These are phyloP conservation scores for Coemansia sp. DNA, from an alignment of 192 early-diverging fungal genomes.

Conservation along the genomic window DNA sequence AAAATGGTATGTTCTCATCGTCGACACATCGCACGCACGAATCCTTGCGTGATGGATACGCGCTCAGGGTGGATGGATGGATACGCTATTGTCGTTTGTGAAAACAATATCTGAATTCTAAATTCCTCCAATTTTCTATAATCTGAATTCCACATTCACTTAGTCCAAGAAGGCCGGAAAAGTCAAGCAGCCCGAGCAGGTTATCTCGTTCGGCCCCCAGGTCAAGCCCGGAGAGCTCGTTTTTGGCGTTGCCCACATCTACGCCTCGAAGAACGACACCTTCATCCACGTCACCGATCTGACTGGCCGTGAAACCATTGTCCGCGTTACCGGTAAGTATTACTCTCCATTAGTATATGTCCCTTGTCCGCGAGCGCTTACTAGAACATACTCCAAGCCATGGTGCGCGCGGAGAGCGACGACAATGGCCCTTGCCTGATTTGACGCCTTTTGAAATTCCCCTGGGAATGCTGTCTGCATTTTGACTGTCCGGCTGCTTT, in stretches of 20 bases:
- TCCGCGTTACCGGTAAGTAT: slow-evolving; percentile 92
- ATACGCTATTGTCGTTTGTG: not conserved
- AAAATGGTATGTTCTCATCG: slow-evolving; percentile 11
- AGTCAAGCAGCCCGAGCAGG: slow-evolving; percentile 77
- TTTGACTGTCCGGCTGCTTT: slow-evolving; percentile 4
- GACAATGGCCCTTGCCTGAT: not conserved
- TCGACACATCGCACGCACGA: not conserved
- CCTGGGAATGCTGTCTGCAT: slow-evolving; percentile 44
- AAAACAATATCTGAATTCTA: not conserved
- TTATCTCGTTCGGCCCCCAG: slow-evolving; percentile 94
- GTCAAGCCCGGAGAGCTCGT: slow-evolving; percentile 97
- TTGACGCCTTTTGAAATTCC: slow-evolving; percentile 50
- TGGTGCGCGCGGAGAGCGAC: slow-evolving; percentile 13
- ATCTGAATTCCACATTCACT: not conserved
- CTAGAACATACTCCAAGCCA: not conserved
- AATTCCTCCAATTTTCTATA: not conserved
- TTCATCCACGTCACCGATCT: slow-evolving; percentile 99
- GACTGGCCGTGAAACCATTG: slow-evolving; percentile 98
- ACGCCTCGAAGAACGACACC: slow-evolving; percentile 99
- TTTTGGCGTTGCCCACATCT: slow-evolving; percentile 99
- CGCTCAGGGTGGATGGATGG: slow-evolving; percentile 1
- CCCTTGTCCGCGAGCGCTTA: slow-evolving; percentile 8
- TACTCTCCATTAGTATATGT: not conserved
- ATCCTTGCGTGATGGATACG: not conserved
- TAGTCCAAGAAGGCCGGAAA: slow-evolving; percentile 77